Conservation (phyloP, 768 basidiomycete genomes). For the Floccularia luteovirens region DNA sequence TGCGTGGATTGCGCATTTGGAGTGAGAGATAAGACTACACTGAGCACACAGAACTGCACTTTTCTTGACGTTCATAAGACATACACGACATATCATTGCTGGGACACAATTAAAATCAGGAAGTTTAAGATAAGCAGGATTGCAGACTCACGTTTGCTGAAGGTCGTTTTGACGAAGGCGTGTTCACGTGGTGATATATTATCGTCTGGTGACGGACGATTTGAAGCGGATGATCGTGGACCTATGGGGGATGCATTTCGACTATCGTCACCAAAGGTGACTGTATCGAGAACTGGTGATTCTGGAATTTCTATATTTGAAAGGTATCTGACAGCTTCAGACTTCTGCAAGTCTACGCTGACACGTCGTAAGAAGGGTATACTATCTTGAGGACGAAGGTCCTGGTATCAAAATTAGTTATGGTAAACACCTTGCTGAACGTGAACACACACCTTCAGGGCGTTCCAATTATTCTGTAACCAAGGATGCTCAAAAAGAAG, state of each 20-base stretch:
- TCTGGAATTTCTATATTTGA: constrained; percentile 38
- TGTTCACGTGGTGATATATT: constrained; percentile 66
- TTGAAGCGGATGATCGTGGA: constrained; percentile 31
- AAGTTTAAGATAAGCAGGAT: constrained; percentile 5
- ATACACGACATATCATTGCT: constrained; percentile 89
- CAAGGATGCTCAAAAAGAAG: constrained; percentile 86
- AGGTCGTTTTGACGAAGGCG: constrained; percentile 86
- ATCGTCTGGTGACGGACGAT: constrained; percentile 29
- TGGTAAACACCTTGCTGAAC: constrained; percentile 1
- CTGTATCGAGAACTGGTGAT: constrained; percentile 28
- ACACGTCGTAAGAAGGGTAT: constrained; percentile 92
- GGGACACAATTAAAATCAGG: constrained; percentile 7
- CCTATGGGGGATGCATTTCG: constrained; percentile 25
- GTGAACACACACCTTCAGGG: constrained; percentile 55
- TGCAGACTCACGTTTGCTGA: constrained; percentile 72
- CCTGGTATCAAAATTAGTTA: constrained; percentile 27
- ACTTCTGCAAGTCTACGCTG: constrained; percentile 77
- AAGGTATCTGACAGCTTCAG: constrained; percentile 51
- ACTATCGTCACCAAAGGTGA: constrained; percentile 26
- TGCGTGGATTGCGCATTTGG: constrained; percentile 65
- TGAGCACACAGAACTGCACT: constrained; percentile 82
- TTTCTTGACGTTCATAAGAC: constrained; percentile 73
- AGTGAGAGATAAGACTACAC: constrained; percentile 85
- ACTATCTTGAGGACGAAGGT: constrained; percentile 87
- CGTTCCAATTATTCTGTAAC: constrained; percentile 75